A percentile compares a stretch with the other conserved stretches of the same genome.
phyloP scores from a whole-genome alignment of 192 early-diverging fungal species.

The Linnemannia exigua region DNA sequence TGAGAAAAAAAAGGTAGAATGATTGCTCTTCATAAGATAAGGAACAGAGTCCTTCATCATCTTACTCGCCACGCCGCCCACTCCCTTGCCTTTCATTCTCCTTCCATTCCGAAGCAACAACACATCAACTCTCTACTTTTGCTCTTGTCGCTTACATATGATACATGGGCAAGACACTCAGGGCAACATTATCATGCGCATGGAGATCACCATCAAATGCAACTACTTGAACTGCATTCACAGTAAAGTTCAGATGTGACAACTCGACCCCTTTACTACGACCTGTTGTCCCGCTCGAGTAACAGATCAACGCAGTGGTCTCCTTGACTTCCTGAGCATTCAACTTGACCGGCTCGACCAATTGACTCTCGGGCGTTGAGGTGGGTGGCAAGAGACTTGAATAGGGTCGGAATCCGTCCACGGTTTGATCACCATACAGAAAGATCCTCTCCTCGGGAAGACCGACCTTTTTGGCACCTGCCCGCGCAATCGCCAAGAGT shows the following conservation, averaged over 20 bases:
- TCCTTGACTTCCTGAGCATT: neutral
- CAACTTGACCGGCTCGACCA: slow-evolving; percentile 10
- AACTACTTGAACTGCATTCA: slow-evolving; percentile 75
- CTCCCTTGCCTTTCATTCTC: neutral
- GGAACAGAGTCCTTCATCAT: too few species aligned
- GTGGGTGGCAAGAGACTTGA: neutral
- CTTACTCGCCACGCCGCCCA: neutral
- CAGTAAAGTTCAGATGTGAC: slow-evolving; percentile 82
- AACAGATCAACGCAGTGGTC: slow-evolving; percentile 71
- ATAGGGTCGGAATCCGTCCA: slow-evolving; percentile 15
- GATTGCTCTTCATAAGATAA: neutral
- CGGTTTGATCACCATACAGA: slow-evolving; percentile 4
- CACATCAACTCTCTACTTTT: neutral
- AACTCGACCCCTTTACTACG: slow-evolving; percentile 86
- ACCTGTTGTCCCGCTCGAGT: slow-evolving; percentile 72
- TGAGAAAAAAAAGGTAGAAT: neutral
- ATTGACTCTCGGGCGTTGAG: neutral
- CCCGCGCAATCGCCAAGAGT: slow-evolving; percentile 34
- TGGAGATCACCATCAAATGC: slow-evolving; percentile 54
- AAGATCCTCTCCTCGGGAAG: slow-evolving; percentile 36
- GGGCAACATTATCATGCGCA: slow-evolving; percentile 10
- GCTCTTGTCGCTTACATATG: slow-evolving; percentile 4
- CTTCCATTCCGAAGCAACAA: neutral
- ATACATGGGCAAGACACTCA: slow-evolving; percentile 26
- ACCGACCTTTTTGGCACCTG: slow-evolving; percentile 28